A percentile compares a stretch with the other conserved stretches of the same genome.
These are phyloP conservation scores for Aureobasidium sp. DNA, from an alignment of 2,329 filamentous ascomycete genomes.

Conservation along the genomic window DNA sequence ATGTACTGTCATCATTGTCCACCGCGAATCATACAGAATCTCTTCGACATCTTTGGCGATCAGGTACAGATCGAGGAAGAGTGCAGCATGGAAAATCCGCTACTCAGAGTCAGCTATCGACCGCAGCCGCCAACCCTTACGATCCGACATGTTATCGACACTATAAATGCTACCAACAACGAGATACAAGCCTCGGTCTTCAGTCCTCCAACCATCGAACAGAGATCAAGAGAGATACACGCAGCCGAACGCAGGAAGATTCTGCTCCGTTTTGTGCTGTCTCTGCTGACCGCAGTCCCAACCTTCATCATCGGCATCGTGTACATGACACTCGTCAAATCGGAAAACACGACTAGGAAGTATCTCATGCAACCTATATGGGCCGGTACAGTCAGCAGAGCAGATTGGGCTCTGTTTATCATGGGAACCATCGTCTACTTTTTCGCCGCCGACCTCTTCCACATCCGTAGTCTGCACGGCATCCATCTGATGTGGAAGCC, in stretches of 20 bases:
- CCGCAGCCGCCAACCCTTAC: conserved; percentile 65
- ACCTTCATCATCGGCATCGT: conserved; percentile 83
- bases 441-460: conserved; percentile 79
- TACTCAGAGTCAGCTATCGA: conserved; percentile 63
- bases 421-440: conserved; percentile 83
- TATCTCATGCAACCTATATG: conserved; percentile 66
- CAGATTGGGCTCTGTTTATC: conserved; percentile 73
- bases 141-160: conserved; percentile 63
- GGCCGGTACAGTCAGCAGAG: conserved; percentile 60
- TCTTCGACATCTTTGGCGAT: conserved; percentile 46
- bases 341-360: conserved; percentile 49
- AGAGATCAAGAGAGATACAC: conserved; percentile 68
- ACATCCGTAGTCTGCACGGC: conserved; percentile 71
- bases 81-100: conserved; percentile 55
- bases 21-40: conserved; percentile 44
- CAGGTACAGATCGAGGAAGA: conserved; percentile 48
- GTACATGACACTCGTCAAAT: conserved; percentile 75
- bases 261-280: conserved; percentile 62
- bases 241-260: conserved; percentile 62
- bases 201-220: conserved; percentile 76
- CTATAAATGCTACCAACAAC: conserved; percentile 59
- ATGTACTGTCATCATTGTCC: conserved; percentile 45
- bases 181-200: conserved; percentile 63
- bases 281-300: conserved; percentile 65
- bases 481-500: conserved; percentile 69